These are phyloP conservation scores for Paracoccidioides lutzii DNA, from an alignment of 2,329 filamentous ascomycete genomes.

Conservation along the genomic window DNA sequence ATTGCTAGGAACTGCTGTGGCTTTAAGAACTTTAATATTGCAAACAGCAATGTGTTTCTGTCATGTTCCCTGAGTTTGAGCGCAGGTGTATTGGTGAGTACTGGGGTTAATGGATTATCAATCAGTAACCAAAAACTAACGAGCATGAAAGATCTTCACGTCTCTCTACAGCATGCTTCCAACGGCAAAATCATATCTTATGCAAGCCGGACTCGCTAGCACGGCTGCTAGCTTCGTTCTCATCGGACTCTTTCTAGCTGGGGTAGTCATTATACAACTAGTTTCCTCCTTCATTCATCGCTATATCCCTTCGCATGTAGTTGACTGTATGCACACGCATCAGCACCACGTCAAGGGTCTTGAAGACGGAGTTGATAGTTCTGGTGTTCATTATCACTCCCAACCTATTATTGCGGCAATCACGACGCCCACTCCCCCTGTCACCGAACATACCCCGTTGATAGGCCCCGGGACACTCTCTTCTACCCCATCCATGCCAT, in stretches of 20 bases:
- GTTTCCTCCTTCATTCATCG: slow-evolving; percentile 34
- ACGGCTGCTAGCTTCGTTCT: slow-evolving; percentile 45
- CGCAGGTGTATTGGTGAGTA: slow-evolving; percentile 83
- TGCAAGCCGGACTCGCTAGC: slow-evolving; percentile 52
- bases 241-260: slow-evolving; percentile 36
- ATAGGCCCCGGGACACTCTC: not conserved
- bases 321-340: slow-evolving; percentile 38
- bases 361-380: slow-evolving; percentile 19
- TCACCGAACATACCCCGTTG: slow-evolving; percentile 12
- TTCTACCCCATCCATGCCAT: not conserved
- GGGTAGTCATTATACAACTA: slow-evolving; percentile 35
- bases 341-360: slow-evolving; percentile 23
- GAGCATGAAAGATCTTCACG: slow-evolving; percentile 60
- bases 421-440: slow-evolving; percentile 6
- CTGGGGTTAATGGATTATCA: not conserved
- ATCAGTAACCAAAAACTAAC: not conserved
- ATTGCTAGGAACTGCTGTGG: slow-evolving; percentile 60
- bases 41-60: slow-evolving; percentile 78
- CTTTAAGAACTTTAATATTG: slow-evolving; percentile 67
- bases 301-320: slow-evolving; percentile 38
- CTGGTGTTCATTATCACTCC: slow-evolving; percentile 13
- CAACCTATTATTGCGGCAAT: not conserved
- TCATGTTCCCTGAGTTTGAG: slow-evolving; percentile 81
- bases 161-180: slow-evolving; percentile 88
- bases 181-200: slow-evolving; percentile 66